Evolutionary conservation across 2,329 filamentous ascomycete species (phyloP).

Genomic region (Ascochyta koolunga): DNA sequence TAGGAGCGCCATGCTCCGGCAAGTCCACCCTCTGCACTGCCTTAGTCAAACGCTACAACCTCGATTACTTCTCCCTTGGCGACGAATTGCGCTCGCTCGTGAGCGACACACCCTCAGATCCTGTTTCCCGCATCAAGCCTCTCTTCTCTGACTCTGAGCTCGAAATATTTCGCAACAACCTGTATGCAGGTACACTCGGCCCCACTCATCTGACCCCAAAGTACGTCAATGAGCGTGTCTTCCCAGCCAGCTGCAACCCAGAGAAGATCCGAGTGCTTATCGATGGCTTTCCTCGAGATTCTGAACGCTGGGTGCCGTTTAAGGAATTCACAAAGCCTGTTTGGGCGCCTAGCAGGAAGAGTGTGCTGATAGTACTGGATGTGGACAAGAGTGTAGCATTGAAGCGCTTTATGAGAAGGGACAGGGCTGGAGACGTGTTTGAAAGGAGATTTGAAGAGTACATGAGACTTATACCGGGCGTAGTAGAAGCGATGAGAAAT

Average conservation of each 20-base stretch:
- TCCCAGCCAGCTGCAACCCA: background rate
- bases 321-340: constrained; percentile 3
- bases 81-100: constrained; percentile 16
- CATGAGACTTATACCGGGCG: background rate
- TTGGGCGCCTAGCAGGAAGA: constrained; percentile 1
- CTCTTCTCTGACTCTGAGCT: constrained; percentile 7
- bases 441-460: constrained; percentile 13
- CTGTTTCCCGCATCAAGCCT: constrained; percentile 8
- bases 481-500: constrained; percentile 13
- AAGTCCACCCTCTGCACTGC: constrained; percentile 18
- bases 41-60: constrained; percentile 6
- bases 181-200: constrained; percentile 9
- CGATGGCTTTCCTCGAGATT: constrained; percentile 19
- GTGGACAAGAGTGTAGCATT: constrained; percentile 5
- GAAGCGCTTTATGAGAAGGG: constrained; percentile 10
- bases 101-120: constrained; percentile 1
- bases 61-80: constrained; percentile 20
- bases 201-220: constrained; percentile 6
- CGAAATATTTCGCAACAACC: background rate
- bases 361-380: constrained; percentile 3
- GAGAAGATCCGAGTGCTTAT: constrained; percentile 7
- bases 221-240: constrained; percentile 16
- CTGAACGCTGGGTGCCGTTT: constrained; percentile 10
- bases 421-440: constrained; percentile 18
- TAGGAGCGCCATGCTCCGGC: constrained; percentile 19